Percentiles rank a stretch among this genome's conserved stretches.
phyloP scores from a whole-genome alignment of 768 basidiomycete species.

The Grammothele lineata region DNA sequence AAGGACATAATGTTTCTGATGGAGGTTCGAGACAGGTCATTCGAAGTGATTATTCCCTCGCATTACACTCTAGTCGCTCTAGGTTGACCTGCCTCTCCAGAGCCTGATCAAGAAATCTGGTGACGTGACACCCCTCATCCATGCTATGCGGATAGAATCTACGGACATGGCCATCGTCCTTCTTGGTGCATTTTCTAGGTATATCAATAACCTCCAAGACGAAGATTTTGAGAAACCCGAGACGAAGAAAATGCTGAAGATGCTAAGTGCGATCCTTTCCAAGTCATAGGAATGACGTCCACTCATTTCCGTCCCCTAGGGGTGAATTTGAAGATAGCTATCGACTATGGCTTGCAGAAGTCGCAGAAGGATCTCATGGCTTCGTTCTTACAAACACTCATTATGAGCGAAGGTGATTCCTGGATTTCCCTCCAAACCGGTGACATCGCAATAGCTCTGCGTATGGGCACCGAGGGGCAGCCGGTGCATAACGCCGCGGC shows the following conservation, averaged over 20 bases:
- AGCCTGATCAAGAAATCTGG: constrained; percentile 82
- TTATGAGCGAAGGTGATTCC: constrained; percentile 94
- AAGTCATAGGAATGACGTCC: too few species aligned
- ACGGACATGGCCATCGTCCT: constrained; percentile 84
- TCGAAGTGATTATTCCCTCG: constrained; percentile 51
- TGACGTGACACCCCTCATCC: constrained; percentile 83
- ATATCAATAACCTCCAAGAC: constrained; percentile 85
- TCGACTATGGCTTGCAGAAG: constrained; percentile 80
- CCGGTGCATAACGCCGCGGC: constrained; percentile 74
- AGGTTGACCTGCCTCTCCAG: constrained; percentile 29
- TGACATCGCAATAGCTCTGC: constrained; percentile 66
- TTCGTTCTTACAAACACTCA: constrained; percentile 88
- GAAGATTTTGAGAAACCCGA: constrained; percentile 64
- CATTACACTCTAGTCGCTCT: not conserved
- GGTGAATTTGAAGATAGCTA: constrained; percentile 86
- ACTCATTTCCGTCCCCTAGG: too few species aligned
- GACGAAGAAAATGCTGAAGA: constrained; percentile 72
- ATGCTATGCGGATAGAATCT: constrained; percentile 84
- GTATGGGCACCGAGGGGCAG: constrained; percentile 58
- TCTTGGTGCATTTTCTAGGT: constrained; percentile 87
- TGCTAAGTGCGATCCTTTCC: constrained; percentile 73
- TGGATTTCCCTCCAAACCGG: constrained; percentile 77
- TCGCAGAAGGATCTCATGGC: constrained; percentile 83
- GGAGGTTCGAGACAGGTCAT: constrained; percentile 78
- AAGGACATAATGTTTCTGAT: constrained; percentile 81